Evolutionary conservation across 345 rosid genomes (phyloP).

Genomic region (Camelina laxa): DNA sequence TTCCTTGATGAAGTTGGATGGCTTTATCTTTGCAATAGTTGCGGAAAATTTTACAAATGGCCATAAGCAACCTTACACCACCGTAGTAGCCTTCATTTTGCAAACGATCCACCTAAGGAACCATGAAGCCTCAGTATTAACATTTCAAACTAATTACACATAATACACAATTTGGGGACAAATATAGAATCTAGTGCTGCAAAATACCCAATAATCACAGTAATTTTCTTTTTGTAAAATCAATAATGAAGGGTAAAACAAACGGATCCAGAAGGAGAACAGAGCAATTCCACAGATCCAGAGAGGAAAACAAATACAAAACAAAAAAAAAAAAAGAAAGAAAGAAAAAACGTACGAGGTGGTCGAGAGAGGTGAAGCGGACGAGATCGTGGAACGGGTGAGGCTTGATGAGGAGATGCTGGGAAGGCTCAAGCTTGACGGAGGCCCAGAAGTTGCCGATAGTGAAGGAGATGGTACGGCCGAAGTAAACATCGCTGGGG

Average conservation of each 20-base stretch:
- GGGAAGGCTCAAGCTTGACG: slow-evolving; percentile 69
- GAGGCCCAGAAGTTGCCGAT: slow-evolving; percentile 79
- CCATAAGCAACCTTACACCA: slow-evolving; percentile 90
- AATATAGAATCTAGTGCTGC: neutral
- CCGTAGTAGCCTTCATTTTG: slow-evolving; percentile 92
- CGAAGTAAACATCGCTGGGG: slow-evolving; percentile 80
- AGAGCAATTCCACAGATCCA: neutral
- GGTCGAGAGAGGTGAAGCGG: slow-evolving; percentile 66
- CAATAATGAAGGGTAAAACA: too few relatives aligned
- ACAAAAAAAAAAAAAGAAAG: neutral
- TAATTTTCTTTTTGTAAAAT: too few relatives aligned
- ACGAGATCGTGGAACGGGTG: slow-evolving; percentile 83
- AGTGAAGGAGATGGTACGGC: slow-evolving; percentile 68
- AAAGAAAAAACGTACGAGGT: slow-evolving; percentile 52
- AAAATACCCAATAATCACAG: too few relatives aligned
- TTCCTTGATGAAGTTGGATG: slow-evolving; percentile 54
- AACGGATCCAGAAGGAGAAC: neutral
- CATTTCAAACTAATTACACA: too few relatives aligned
- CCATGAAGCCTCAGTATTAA: neutral
- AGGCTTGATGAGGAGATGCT: slow-evolving; percentile 65
- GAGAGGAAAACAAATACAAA: neutral
- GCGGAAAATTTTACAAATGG: slow-evolving; percentile 74
- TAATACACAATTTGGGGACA: neutral
- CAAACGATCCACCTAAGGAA: slow-evolving; percentile 63
- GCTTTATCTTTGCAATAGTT: slow-evolving; percentile 61